Evolutionary conservation across 2,329 filamentous ascomycete species (phyloP).

Genomic region (Aspergillus unguis): DNA sequence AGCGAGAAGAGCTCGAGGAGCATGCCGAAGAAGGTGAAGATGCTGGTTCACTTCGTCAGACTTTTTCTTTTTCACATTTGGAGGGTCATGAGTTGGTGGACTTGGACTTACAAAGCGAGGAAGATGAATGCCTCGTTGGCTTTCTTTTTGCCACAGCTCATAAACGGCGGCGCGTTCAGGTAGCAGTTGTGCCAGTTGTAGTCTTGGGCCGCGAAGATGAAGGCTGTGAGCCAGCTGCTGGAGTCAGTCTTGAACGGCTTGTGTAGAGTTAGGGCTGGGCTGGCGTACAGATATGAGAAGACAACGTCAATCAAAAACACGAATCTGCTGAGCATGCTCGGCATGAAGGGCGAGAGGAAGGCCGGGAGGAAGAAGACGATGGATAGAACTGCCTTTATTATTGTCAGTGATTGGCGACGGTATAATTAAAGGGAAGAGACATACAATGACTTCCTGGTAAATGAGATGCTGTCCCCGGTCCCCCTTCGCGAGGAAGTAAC

Average conservation of each 20-base stretch:
- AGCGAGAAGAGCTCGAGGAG: slow-evolving; percentile 37
- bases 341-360: slow-evolving; percentile 42
- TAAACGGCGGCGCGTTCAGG: slow-evolving; percentile 30
- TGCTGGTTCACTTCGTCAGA: slow-evolving; percentile 22
- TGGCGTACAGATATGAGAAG: slow-evolving; percentile 45
- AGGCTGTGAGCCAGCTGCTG: slow-evolving; percentile 43
- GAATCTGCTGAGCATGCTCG: slow-evolving; percentile 33
- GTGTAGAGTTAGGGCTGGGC: too few species aligned
- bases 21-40: slow-evolving; percentile 42
- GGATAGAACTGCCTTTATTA: slow-evolving; percentile 29
- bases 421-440: slow-evolving; percentile 1
- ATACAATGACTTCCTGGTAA: slow-evolving; percentile 42
- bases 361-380: slow-evolving; percentile 44
- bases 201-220: slow-evolving; percentile 48
- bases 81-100: not conserved
- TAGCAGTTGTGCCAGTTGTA: slow-evolving; percentile 36
- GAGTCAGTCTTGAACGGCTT: not conserved
- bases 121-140: slow-evolving; percentile 46
- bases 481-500: slow-evolving; percentile 37
- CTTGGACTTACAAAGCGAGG: slow-evolving; percentile 41
- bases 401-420: slow-evolving; percentile 6
- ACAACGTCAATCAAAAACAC: slow-evolving; percentile 42
- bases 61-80: too few species aligned
- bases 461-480: slow-evolving; percentile 33
- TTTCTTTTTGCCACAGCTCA: slow-evolving; percentile 37